Percentiles rank a stretch among this genome's conserved stretches.
Conservation (phyloP, 306 rosid genomes). For the Echinosophora koreensis region DNA sequence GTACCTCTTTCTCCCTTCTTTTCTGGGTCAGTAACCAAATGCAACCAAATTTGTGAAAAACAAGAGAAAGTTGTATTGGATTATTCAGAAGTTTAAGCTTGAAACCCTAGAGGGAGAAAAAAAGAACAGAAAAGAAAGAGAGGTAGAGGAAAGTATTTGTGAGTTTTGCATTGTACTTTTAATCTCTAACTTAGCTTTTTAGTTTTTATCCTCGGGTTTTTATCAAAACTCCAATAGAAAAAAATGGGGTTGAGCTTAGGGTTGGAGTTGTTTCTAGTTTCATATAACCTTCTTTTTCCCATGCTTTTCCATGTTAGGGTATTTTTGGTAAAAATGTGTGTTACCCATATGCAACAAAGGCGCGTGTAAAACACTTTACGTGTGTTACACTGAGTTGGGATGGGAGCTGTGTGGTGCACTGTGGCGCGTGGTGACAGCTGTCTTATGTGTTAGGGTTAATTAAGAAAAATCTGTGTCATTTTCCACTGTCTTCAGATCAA, state of each 20-base stretch:
- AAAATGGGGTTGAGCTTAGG: constrained; percentile 55
- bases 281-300: constrained; percentile 56
- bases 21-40: constrained; percentile 64
- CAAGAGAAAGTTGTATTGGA: constrained; percentile 55
- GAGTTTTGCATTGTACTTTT: constrained; percentile 38
- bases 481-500: constrained; percentile 41
- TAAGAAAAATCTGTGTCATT: constrained; percentile 43
- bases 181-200: constrained; percentile 47
- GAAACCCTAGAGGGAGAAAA: constrained; percentile 65
- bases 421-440: constrained; percentile 55
- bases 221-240: constrained; percentile 53
- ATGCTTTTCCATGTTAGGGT: constrained; percentile 42
- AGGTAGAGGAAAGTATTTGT: constrained; percentile 42
- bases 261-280: constrained; percentile 65
- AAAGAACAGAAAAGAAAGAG: constrained; percentile 10
- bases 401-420: neutral
- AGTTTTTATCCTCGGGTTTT: constrained; percentile 44
- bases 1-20: constrained; percentile 57
- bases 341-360: neutral
- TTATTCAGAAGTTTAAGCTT: constrained; percentile 56
- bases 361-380: constrained; percentile 3
- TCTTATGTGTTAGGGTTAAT: constrained; percentile 11
- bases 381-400: neutral
- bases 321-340: neutral
- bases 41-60: constrained; percentile 73